Base-by-base conservation (phyloP, 345 rosid genomes). In the Pugionium cornutum region DNA sequence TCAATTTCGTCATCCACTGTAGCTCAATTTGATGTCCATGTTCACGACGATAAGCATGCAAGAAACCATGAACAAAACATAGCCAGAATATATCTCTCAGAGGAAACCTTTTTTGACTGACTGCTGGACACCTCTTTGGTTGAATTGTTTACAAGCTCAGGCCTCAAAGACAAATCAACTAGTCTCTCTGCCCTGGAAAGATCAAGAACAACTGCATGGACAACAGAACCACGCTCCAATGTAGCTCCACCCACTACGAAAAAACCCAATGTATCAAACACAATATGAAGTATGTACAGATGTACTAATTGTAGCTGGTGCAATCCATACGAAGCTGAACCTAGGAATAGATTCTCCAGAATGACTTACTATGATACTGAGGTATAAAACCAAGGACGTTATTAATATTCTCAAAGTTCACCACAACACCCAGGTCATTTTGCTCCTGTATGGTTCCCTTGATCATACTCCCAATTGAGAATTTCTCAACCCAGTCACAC, bases 121-220 rank as follows among this genome's bases (percentile, higher is more conserved):
- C 62, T 78, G 64, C 53, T 75, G 60, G 80, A 74, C 40, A 58
- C 82, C 74, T 81, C 76, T 58, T 67, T 81, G 18, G 39, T 67
- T 11, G 66, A 56, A 66, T 78, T 83, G 25, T 70, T 72, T 33
- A 83, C 67, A 58, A 94, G 83, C 78, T 85, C 89, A 27, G 79
- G 86, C 75, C 86, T 90, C 55, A 90, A 74, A 64, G 98, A 88
- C 75, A 92, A 80, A 78, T 92, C 98, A 69, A 90, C 83, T 64
- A 94, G 89, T 69, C 70, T 79, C 70, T 88, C 99, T 52, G 81
- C 77, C 85, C 77, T 88, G 66, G 89, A 79, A 76, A 90, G 78
- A 74, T 90, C 99, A 35, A 94, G 92, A 78, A 94, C 92, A 30
- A 66, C 85, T 62, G 90, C 96, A 53, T 37, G 82, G 82, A 94